Evolutionary conservation across 805 yeast genomes (phyloP), one percentile per base, ranked within the genome.

Genomic region (Myxozyma kluyveri): DNA sequence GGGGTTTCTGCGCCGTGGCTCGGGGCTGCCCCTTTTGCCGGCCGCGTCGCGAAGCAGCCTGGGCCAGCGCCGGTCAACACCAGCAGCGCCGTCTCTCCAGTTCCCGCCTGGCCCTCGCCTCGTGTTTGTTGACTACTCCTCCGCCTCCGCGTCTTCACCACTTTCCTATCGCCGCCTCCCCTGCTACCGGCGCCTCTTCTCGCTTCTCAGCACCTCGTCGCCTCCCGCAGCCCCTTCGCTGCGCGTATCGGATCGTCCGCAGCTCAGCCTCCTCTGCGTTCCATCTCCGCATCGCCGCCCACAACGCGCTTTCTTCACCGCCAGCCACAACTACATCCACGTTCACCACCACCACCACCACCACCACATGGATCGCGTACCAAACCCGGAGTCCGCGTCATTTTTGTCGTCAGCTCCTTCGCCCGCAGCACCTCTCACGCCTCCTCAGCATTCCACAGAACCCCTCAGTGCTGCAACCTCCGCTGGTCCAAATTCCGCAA

Each of bases 401-500:
- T n/a, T n/a, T n/a, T n/a, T 29, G 12, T 14, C 33, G 33, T 29
- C 33, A 29, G 12, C 33, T 14, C 33, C 12, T 14, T 14, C 33
- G 9, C 33, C 33, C 12, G 33, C 33, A 14, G 14, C 33, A 29
- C 33, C 33, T 9, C 50, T 4, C 9, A 36, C 14, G 22, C 33
- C 29, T 38, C 50, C 19, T 4, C 42, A 18, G 27, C 45, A 14
- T 5, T 47, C 38, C 47, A 45, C n/a, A 9, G 12, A 14, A 29
- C 33, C 42, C 51, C 18, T 14, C 44, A 5, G 12, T 35, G 5
- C 45, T 37, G 29, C 37, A 42, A 18, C 47, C 51, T 22, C 42
- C 38, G 37, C 45, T 42, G n/a, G 42, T 37, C 24, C 41, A 45
- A 1, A 42, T 27, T 36, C 42, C 47, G 41, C 43, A 26, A 26